These are phyloP conservation scores for Zygosaccharomyces rouxii DNA, from an alignment of 805 yeast genomes.

Conservation along the genomic window DNA sequence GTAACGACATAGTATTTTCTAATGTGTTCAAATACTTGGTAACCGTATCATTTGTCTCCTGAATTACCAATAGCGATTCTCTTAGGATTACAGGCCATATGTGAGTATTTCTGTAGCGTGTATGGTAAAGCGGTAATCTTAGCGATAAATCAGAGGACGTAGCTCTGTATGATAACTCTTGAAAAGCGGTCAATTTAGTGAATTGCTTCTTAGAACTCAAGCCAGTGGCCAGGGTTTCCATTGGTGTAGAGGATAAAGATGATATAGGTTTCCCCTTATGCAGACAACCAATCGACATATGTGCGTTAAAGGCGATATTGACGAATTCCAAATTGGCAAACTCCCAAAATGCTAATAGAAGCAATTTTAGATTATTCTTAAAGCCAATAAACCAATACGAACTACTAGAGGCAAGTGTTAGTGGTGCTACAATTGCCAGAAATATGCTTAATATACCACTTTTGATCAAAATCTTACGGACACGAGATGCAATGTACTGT, in stretches of 20 bases:
- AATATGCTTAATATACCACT: constrained; percentile 20
- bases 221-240: constrained; percentile 61
- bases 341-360: constrained; percentile 37
- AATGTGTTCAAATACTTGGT: constrained; percentile 22
- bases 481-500: constrained; percentile 26
- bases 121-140: constrained; percentile 52
- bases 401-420: constrained; percentile 38
- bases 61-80: constrained; percentile 55
- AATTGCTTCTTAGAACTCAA: constrained; percentile 48
- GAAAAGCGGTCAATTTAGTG: constrained; percentile 64
- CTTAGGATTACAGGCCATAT: constrained; percentile 57
- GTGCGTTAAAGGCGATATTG: constrained; percentile 57
- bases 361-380: constrained; percentile 32
- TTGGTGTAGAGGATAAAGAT: constrained; percentile 52
- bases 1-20: constrained; percentile 17
- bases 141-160: constrained; percentile 44
- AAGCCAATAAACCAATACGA: constrained; percentile 34
- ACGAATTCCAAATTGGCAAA: constrained; percentile 48
- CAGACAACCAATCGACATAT: constrained; percentile 67
- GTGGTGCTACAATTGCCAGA: constrained; percentile 38
- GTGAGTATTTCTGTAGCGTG: constrained; percentile 42
- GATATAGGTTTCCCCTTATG: constrained; percentile 59
- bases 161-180: constrained; percentile 65
- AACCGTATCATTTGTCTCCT: constrained; percentile 42
- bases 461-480: constrained; percentile 37